These are phyloP conservation scores for Athelia psychrophila DNA, from an alignment of 1,284 basidiomycete species.

Conservation along the genomic window DNA sequence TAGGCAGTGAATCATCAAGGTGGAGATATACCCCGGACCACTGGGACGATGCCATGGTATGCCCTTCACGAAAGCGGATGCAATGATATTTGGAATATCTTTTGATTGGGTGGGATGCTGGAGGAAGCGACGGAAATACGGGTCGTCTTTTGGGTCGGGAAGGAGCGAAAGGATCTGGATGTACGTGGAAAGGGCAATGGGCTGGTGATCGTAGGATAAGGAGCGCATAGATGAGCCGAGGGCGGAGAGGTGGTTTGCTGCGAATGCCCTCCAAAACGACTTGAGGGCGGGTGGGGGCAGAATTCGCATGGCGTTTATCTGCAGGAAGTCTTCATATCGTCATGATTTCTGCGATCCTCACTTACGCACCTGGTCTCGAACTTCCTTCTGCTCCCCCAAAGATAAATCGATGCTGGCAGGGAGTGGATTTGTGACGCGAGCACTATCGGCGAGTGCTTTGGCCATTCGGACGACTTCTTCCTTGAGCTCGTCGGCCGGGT, in stretches of 20 bases:
- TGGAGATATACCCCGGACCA: conserved; percentile 14
- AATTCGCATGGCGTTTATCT: too few species aligned
- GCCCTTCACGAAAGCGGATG: conserved; percentile 15
- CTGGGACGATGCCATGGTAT: conserved; percentile 13
- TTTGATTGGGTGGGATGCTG: conserved; percentile 4
- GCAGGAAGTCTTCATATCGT: too few species aligned
- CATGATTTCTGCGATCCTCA: too few species aligned
- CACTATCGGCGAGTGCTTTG: too few species aligned
- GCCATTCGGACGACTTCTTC: too few species aligned
- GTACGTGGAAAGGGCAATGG: conserved; percentile 10
- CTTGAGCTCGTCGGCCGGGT: too few species aligned
- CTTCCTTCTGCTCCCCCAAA: too few species aligned
- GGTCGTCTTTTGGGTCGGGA: conserved; percentile 18
- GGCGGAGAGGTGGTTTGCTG: conserved; percentile 15
- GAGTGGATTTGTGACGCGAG: too few species aligned
- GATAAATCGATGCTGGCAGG: too few species aligned
- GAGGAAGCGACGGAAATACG: conserved; percentile 20
- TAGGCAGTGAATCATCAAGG: conserved; percentile 16
- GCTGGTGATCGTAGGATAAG: conserved; percentile 14
- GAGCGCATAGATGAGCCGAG: conserved; percentile 10
- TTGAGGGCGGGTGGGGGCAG: background rate
- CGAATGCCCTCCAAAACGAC: conserved; percentile 15
- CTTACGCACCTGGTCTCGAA: too few species aligned
- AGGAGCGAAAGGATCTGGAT: conserved; percentile 21
- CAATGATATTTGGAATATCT: conserved; percentile 16